phyloP scores from a whole-genome alignment of 1,139 yeast species.

The Sugiyamaella japonica region DNA sequence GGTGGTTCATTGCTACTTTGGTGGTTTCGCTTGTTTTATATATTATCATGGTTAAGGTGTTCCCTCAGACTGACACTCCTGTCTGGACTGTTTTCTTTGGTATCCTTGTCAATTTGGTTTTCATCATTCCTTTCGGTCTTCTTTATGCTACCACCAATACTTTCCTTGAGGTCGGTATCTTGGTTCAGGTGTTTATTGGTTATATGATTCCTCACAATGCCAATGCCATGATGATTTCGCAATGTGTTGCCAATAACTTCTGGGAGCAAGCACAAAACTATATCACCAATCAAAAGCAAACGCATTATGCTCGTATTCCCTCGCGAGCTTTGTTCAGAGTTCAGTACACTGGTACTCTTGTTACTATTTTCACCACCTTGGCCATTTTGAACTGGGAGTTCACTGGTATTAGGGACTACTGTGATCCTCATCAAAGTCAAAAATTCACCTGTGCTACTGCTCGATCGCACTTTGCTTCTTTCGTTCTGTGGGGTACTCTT shows the following conservation, averaged over 20 bases:
- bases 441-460: constrained; percentile 40
- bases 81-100: constrained; percentile 60
- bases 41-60: constrained; percentile 46
- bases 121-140: constrained; percentile 53
- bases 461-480: constrained; percentile 49
- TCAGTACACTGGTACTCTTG: constrained; percentile 49
- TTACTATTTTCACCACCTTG: constrained; percentile 46
- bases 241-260: constrained; percentile 58
- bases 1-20: constrained; percentile 54
- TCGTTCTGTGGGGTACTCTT: constrained; percentile 46
- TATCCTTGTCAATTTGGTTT: constrained; percentile 53
- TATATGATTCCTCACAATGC: constrained; percentile 65
- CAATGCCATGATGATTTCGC: constrained; percentile 56
- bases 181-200: constrained; percentile 54
- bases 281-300: constrained; percentile 58
- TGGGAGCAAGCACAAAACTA: constrained; percentile 54
- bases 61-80: constrained; percentile 48
- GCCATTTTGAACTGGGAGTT: constrained; percentile 51
- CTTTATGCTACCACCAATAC: constrained; percentile 54
- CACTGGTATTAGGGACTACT: constrained; percentile 44
- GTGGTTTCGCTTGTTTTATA: constrained; percentile 47
- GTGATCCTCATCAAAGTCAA: constrained; percentile 44
- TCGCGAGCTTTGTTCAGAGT: constrained; percentile 60
- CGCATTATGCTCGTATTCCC: constrained; percentile 58
- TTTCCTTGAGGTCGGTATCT: constrained; percentile 48